A percentile compares a stretch with the other conserved stretches of the same genome.
These are phyloP conservation scores for Podospora appendiculata DNA, from an alignment of 495 filamentous ascomycete genomes.

Conservation along the genomic window DNA sequence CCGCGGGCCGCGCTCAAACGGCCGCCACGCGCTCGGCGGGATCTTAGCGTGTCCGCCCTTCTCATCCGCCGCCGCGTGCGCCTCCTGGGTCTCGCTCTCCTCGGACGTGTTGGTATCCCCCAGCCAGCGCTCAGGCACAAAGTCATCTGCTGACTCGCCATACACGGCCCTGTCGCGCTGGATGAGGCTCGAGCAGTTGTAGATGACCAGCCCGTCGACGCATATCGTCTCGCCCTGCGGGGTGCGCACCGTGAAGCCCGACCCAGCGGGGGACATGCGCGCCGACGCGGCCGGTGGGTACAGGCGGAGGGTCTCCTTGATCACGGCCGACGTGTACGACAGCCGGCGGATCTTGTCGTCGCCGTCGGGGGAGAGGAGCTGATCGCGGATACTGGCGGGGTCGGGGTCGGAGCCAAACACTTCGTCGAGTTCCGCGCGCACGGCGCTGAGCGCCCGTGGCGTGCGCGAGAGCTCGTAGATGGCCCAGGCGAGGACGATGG, in stretches of 20 bases:
- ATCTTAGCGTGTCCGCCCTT: constrained; percentile 8
- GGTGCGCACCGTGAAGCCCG: constrained; percentile 25
- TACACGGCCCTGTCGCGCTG: constrained; percentile 54
- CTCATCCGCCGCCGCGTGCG: constrained; percentile 17
- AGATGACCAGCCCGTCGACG: constrained; percentile 44
- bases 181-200: constrained; percentile 41
- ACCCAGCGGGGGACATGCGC: constrained; percentile 23
- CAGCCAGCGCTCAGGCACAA: constrained; percentile 56
- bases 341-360: constrained; percentile 38
- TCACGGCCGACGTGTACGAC: constrained; percentile 38
- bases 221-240: constrained; percentile 52
- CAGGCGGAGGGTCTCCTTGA: constrained; percentile 46
- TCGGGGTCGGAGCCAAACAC: constrained; percentile 24
- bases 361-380: constrained; percentile 15
- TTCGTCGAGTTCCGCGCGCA: constrained; percentile 41
- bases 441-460: constrained; percentile 26
- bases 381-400: constrained; percentile 11
- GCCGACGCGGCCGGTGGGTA: constrained; percentile 34
- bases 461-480: constrained; percentile 41
- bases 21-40: constrained; percentile 38
- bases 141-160: constrained; percentile 47
- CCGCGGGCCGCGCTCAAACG: constrained; percentile 48
- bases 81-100: constrained; percentile 7
- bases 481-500: constrained; percentile 28
- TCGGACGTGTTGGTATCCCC: constrained; percentile 29